Conservation (phyloP, 495 filamentous ascomycete genomes). For the Stereocaulon alpinum region DNA sequence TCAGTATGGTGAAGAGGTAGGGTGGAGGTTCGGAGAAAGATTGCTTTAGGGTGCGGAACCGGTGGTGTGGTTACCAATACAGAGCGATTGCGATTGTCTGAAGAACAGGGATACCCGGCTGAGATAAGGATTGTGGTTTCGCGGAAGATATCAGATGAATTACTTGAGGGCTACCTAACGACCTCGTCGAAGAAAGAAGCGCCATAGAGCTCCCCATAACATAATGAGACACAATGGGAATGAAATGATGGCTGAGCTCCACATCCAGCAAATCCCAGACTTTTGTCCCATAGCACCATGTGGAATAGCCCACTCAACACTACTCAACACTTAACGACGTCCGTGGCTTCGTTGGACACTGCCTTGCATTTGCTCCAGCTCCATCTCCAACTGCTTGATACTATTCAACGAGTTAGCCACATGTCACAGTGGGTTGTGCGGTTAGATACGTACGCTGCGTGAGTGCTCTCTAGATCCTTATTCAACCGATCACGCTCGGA, state of each 20-base stretch:
- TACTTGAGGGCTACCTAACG: not conserved
- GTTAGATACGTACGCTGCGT: slow-evolving; percentile 60
- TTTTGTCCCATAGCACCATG: not conserved
- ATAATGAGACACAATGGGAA: not conserved
- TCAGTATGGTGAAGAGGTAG: not conserved
- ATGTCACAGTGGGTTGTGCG: not conserved
- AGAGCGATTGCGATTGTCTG: too few species aligned
- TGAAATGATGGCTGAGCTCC: not conserved
- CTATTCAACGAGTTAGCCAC: slow-evolving; percentile 33
- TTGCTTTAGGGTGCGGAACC: not conserved
- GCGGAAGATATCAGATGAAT: not conserved
- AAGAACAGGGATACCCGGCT: too few species aligned
- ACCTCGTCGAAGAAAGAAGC: not conserved
- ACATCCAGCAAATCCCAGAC: not conserved
- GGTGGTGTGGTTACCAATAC: not conserved
- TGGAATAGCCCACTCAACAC: not conserved
- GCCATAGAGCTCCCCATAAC: not conserved
- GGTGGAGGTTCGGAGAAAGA: not conserved
- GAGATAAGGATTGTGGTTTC: too few species aligned
- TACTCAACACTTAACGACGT: slow-evolving; percentile 53
- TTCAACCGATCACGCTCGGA: slow-evolving; percentile 95
- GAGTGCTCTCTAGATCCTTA: slow-evolving; percentile 96
- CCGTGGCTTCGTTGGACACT: slow-evolving; percentile 87
- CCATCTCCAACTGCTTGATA: slow-evolving; percentile 90
- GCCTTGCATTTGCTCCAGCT: slow-evolving; percentile 89